Evolutionary conservation across 139 green algal genomes (phyloP).

Genomic region (Chlorella sp.): DNA sequence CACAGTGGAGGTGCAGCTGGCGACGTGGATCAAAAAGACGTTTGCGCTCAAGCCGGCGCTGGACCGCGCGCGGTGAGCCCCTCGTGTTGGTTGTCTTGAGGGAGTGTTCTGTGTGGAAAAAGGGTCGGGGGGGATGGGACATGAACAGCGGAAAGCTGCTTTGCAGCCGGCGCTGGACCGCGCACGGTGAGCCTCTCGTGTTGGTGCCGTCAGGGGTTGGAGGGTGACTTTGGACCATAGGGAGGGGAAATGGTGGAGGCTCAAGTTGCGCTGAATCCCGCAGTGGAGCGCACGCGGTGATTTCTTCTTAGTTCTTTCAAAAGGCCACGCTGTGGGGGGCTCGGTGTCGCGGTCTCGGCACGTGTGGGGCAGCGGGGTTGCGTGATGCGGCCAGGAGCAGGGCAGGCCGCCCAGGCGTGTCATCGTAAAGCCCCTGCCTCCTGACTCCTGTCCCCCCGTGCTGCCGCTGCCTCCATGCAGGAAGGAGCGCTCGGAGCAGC

Average conservation of each 20-base stretch:
- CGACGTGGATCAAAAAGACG: slow-evolving; percentile 69
- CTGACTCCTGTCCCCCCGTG: neutral
- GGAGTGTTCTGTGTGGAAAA: too few species aligned
- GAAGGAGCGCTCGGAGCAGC: slow-evolving; percentile 47
- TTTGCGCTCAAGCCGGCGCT: slow-evolving; percentile 68
- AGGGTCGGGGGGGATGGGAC: too few species aligned
- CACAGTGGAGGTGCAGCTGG: slow-evolving; percentile 81
- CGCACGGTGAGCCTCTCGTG: slow-evolving; percentile 44
- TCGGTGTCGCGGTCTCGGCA: too few species aligned
- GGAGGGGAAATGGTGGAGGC: neutral
- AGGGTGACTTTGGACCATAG: neutral
- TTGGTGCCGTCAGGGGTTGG: neutral
- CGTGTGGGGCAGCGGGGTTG: too few species aligned
- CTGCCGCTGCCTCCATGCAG: neutral
- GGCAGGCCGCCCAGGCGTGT: too few species aligned
- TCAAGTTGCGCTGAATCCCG: neutral
- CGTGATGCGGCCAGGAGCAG: too few species aligned
- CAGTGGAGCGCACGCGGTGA: neutral
- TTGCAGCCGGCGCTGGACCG: slow-evolving; percentile 58
- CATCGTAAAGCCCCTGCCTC: neutral
- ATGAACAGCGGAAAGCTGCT: too few species aligned
- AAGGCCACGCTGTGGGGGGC: too few species aligned
- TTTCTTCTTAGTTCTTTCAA: too few species aligned
- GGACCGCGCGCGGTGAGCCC: slow-evolving; percentile 37
- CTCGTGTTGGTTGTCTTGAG: too few species aligned